Conservation (phyloP, 2,329 filamentous ascomycete genomes). For the Sporothrix luriei region DNA sequence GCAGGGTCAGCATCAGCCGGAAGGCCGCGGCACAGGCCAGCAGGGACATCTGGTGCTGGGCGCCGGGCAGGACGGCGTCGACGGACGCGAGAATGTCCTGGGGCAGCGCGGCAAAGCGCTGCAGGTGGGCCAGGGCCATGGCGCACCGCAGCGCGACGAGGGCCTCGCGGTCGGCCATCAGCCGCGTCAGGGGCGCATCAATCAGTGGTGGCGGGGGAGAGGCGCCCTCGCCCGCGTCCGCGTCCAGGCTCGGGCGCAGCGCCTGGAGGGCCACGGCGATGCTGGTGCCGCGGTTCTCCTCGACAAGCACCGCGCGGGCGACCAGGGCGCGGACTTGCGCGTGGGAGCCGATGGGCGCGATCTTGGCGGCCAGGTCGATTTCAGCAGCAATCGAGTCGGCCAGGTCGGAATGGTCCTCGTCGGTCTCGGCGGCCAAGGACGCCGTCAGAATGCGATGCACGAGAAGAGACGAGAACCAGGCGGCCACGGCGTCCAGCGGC, state of each 20-base stretch:
- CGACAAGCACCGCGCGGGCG: constrained; percentile 59
- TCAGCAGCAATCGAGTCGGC: constrained; percentile 44
- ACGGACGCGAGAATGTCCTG: constrained; percentile 53
- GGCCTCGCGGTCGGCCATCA: constrained; percentile 54
- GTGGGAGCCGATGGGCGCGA: constrained; percentile 76
- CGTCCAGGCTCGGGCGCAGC: constrained; percentile 49
- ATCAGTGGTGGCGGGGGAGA: constrained; percentile 51
- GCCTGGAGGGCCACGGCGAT: constrained; percentile 60
- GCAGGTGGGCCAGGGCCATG: constrained; percentile 62
- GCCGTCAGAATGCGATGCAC: constrained; percentile 69
- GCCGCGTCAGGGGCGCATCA: constrained; percentile 47
- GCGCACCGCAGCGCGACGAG: constrained; percentile 62
- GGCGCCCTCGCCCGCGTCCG: constrained; percentile 44
- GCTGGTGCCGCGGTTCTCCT: constrained; percentile 57
- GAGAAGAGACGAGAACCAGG: constrained; percentile 81
- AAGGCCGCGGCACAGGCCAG: constrained; percentile 63
- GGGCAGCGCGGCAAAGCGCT: constrained; percentile 48
- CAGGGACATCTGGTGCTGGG: constrained; percentile 49
- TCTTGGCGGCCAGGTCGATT: constrained; percentile 69
- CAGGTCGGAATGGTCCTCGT: background rate
- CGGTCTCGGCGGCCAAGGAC: constrained; percentile 56
- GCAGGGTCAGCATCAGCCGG: constrained; percentile 59
- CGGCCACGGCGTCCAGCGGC: constrained; percentile 84
- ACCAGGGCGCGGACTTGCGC: constrained; percentile 65
- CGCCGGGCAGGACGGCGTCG: constrained; percentile 51